Evolutionary conservation across 2,329 filamentous ascomycete genomes (phyloP).

Genomic region (Lojkania enalia): DNA sequence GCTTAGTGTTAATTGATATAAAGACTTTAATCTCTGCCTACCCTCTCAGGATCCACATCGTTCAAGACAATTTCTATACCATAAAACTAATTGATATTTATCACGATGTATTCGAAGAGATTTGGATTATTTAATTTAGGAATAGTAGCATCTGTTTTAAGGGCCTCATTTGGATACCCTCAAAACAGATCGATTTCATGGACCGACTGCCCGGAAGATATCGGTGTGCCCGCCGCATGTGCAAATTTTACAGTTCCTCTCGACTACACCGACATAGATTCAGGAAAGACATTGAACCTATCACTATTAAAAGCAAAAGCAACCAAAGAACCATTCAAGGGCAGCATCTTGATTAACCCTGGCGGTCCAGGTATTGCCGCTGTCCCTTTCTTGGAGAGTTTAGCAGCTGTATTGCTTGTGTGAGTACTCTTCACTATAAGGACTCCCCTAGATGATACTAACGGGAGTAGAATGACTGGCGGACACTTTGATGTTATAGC

Average conservation of each 20-base stretch:
- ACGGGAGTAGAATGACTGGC: slow-evolving; percentile 10
- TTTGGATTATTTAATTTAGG: too few relatives aligned
- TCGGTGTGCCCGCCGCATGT: slow-evolving; percentile 36
- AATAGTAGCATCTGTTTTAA: too few relatives aligned
- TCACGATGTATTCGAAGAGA: too few relatives aligned
- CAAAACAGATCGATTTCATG: background rate
- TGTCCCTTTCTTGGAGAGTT: slow-evolving; percentile 3
- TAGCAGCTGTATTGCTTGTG: background rate
- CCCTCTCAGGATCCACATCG: too few relatives aligned
- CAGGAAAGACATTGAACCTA: slow-evolving; percentile 13
- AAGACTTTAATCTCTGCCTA: too few relatives aligned
- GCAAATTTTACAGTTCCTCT: slow-evolving; percentile 55
- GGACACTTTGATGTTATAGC: slow-evolving; percentile 18
- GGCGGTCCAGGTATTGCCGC: slow-evolving; percentile 26
- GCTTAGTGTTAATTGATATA: too few relatives aligned
- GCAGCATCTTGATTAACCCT: slow-evolving; percentile 25
- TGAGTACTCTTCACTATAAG: background rate
- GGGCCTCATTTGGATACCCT: too few relatives aligned
- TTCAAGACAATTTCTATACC: too few relatives aligned
- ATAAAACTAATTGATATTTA: too few relatives aligned
- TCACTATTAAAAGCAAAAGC: slow-evolving; percentile 19
- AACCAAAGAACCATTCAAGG: slow-evolving; percentile 14
- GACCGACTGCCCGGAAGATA: background rate
- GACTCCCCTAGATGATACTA: background rate
- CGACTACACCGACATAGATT: slow-evolving; percentile 27